Evolutionary conservation across 306 rosid genomes (phyloP).

Genomic region (Sechiopsis laciniata): DNA sequence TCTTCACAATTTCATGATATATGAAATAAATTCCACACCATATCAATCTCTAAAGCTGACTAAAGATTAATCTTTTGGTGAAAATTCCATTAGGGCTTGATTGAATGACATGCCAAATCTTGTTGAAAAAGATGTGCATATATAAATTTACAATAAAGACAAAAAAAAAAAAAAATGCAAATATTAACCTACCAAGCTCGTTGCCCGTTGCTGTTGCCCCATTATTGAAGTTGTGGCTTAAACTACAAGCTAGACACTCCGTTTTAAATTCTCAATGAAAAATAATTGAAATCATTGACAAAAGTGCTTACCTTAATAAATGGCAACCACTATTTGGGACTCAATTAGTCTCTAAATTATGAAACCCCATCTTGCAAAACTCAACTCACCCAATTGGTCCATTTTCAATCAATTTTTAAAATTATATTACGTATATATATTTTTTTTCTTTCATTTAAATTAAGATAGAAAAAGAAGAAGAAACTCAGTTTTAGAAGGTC

Average conservation of each 20-base stretch:
- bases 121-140: slow-evolving; percentile 1
- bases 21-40: background rate
- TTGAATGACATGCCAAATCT: slow-evolving; percentile 19
- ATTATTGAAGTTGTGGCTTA: slow-evolving; percentile 16
- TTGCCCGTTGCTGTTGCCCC: background rate
- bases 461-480: no score
- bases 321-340: background rate
- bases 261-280: background rate
- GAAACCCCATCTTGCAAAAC: no score
- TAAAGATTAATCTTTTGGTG: background rate
- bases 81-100: slow-evolving; percentile 12
- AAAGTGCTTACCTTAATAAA: slow-evolving; percentile 9
- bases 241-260: background rate
- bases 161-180: no score
- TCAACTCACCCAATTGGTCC: background rate
- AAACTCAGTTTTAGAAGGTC: slow-evolving; percentile 25
- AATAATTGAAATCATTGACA: slow-evolving; percentile 15
- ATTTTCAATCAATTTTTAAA: slow-evolving; percentile 12
- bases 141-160: background rate
- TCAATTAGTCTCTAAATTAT: background rate
- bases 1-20: background rate
- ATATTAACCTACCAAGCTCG: background rate
- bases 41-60: slow-evolving; percentile 6
- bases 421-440: background rate
- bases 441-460: background rate